Evolutionary conservation across 2,329 filamentous ascomycete genomes (phyloP), one percentile per base, ranked within the genome.

Genomic region (Colletotrichum euphorbiae): DNA sequence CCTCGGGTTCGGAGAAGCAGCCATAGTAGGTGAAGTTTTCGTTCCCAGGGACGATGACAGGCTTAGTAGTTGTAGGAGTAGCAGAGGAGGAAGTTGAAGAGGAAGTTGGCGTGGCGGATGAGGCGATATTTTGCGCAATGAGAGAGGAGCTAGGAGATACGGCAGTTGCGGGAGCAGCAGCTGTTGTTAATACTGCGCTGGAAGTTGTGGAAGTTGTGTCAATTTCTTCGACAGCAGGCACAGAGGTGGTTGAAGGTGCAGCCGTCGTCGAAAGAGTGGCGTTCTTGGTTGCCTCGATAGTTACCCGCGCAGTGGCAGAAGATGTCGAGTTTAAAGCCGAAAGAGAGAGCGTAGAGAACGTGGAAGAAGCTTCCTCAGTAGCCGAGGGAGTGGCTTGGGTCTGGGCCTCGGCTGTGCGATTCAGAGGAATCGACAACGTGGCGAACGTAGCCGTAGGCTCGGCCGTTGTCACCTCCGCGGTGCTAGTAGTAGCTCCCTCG

Each of bases 11-110:
- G 0, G 71, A 69, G 0, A 78, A 74, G 43, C 79, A 81, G 1
- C 74, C 75, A 60, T 80, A 79, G 62, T 75, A 80, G 1, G 77
- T 79, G 17, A 78, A 81, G 70, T 80, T 79, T 43, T 71, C 73
- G 63, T 80, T 79, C 1, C 79, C 79, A 0, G 67, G 67, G 31
- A 72, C 75, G 9, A 79, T 73, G n/a, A 75, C 59, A 0, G 79
- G 77, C 0, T 60, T 72, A 1, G 75, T 75, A 2, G 73, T 64
- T 0, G 71, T 71, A 6, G 75, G 69, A 19, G 50, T 46, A 0
- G 73, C 70, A 9, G 64, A 52, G 2, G 57, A 60, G 7, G 52
- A 24, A 11, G 55, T 31, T 7, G 43, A 24, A 13, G 33, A n/a
- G 0, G 70, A 67, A 7, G 56, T 42, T 8, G 50, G 21, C 6